Base-by-base conservation (phyloP, 2,329 filamentous ascomycete genomes). In the Fusarium globosum region DNA sequence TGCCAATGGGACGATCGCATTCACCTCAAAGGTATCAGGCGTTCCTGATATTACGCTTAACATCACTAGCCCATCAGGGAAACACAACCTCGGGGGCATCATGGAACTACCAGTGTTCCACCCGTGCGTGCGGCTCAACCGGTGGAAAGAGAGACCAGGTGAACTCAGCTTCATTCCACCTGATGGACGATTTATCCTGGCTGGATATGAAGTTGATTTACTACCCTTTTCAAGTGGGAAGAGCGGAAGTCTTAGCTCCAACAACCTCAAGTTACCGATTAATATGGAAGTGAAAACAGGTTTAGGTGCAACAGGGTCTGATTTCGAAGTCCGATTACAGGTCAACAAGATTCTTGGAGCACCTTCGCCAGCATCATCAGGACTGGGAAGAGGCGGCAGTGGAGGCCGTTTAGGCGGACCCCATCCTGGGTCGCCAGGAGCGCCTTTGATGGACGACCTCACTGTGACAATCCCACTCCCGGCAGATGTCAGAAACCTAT, bases 161-260 rank as follows among this genome's bases (percentile, higher is more conserved):
- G 93, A 97, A 73, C 86, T 99, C n/a, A 97, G 94, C 79, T 99
- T 99, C 79, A 90, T 99, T 18, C 96, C 96, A 4, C 96, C 96
- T 1, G 96, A 99, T 81, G 96, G 96, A 38, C 90, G 94, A 48
- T 99, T 98, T 81, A 93, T 97, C 45, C 87, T 99, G 23, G 95
- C 95, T 38, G 95, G 95, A 28, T 99, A 99, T 80, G 96, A 98
- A 81, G 94, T 97, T 26, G 94, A 99, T 81, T 84, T 99, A 28
- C 86, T 98, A 18, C 95, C 95, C 1, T 89, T 92, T 56, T 88
- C 91, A 21, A 87, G 86, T 73, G 86, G 88, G 26, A 88, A 89
- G 75, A 86, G 86, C 59, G 86, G 88, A 23, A 88, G 83, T 61
- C 82, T 89, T 4, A 88, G 83, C 61, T 85, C 86, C 61, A 89